Evolutionary conservation across 2,329 filamentous ascomycete species (phyloP).

Genomic region (Bipolaris bicolor): DNA sequence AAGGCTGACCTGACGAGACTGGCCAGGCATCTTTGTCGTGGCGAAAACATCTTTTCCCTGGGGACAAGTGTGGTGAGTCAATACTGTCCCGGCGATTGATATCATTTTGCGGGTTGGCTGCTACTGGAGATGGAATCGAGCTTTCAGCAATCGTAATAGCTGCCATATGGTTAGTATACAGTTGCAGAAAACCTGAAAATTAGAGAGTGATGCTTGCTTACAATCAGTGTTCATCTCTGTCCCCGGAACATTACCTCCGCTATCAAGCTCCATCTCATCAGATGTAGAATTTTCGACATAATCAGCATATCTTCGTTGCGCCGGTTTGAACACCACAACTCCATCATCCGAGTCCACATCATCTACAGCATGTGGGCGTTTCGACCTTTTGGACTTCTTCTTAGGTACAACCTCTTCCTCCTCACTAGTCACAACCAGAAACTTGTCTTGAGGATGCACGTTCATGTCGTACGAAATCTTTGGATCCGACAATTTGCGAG

Average conservation of each 20-base stretch:
- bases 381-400: slow-evolving; percentile 3
- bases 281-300: not conserved
- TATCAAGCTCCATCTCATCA: not conserved
- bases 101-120: not conserved
- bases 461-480: slow-evolving; percentile 34
- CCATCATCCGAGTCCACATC: not conserved
- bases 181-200: not conserved
- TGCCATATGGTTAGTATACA: slow-evolving; percentile 5
- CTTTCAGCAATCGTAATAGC: not conserved
- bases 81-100: slow-evolving; percentile 8
- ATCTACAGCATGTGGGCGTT: not conserved
- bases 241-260: not conserved
- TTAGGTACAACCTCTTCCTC: not conserved
- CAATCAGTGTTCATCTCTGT: not conserved
- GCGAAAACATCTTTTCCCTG: slow-evolving; percentile 10
- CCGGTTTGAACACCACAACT: not conserved
- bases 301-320: not conserved
- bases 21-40: slow-evolving; percentile 18
- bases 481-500: slow-evolving; percentile 25
- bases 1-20: slow-evolving; percentile 14
- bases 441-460: slow-evolving; percentile 39
- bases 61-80: slow-evolving; percentile 6
- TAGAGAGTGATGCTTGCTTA: not conserved
- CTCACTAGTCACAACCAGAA: slow-evolving; percentile 18
- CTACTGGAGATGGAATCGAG: not conserved